These are phyloP conservation scores for Angomonas deanei DNA, from an alignment of 208 protist species.

Conservation along the genomic window DNA sequence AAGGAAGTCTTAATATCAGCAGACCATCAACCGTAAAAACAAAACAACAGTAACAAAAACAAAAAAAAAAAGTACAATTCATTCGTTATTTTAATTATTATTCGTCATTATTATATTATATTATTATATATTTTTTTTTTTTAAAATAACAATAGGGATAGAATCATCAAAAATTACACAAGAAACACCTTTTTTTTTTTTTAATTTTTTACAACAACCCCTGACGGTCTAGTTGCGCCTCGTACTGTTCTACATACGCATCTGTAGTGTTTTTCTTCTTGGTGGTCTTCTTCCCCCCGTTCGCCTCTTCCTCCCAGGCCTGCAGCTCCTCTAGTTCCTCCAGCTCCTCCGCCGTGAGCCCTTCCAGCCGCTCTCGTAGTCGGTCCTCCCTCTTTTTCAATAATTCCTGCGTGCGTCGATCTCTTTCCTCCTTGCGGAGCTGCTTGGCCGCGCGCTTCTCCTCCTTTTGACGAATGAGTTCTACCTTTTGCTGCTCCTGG, in stretches of 20 bases:
- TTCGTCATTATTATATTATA: not conserved
- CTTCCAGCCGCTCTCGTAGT: conserved; percentile 23
- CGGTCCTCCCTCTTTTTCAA: conserved; percentile 18
- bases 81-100: not conserved
- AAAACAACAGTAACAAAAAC: conserved; percentile 4
- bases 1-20: no score
- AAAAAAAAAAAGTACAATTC: conserved; percentile 8
- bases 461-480: conserved; percentile 11
- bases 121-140: not conserved
- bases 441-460: conserved; percentile 8
- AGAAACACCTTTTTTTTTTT: conserved; percentile 1
- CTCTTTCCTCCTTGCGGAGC: conserved; percentile 7
- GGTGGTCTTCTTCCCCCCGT: not conserved
- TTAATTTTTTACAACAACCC: not conserved
- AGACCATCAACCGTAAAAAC: no score
- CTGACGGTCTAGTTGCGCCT: not conserved
- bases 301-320: conserved; percentile 26
- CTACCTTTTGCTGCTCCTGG: conserved; percentile 17
- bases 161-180: no score
- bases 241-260: not conserved
- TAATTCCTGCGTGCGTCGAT: not conserved
- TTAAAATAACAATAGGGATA: no score
- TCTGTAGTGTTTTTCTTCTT: not conserved
- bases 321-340: conserved; percentile 17
- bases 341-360: conserved; percentile 15